Percentiles rank a stretch among this genome's conserved stretches.
These are phyloP conservation scores for Xylariaceae sp. DNA, from an alignment of 2,329 filamentous ascomycete genomes.

Conservation along the genomic window DNA sequence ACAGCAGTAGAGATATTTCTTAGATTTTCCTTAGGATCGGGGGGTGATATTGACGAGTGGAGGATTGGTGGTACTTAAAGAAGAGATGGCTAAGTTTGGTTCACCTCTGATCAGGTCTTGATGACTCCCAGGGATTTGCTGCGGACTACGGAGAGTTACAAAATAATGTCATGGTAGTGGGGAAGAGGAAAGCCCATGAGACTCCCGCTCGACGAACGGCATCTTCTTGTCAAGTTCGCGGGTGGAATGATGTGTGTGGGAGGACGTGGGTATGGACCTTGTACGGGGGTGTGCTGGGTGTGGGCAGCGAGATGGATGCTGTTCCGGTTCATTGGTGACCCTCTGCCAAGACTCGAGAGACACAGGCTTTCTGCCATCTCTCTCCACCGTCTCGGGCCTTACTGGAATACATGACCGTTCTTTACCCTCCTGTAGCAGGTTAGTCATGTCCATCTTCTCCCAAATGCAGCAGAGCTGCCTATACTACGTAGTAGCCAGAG, in stretches of 20 bases:
- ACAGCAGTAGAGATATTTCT: conserved; percentile 31
- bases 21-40: conserved; percentile 32
- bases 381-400: conserved; percentile 19
- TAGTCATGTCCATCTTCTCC: background rate
- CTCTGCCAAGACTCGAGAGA: conserved; percentile 32
- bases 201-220: conserved; percentile 34
- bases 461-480: background rate
- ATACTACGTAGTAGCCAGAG: conserved; percentile 1
- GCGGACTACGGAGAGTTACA: conserved; percentile 27
- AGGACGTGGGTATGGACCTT: conserved; percentile 31
- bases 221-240: conserved; percentile 25
- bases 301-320: conserved; percentile 35
- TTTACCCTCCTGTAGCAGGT: background rate
- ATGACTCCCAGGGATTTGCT: conserved; percentile 16
- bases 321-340: conserved; percentile 35
- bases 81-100: conserved; percentile 10
- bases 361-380: background rate
- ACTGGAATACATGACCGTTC: conserved; percentile 15
- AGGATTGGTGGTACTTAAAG: conserved; percentile 37
- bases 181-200: conserved; percentile 31
- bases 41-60: conserved; percentile 33
- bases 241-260: conserved; percentile 30
- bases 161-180: conserved; percentile 31
- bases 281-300: conserved; percentile 22
- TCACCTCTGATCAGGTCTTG: conserved; percentile 17